phyloP scores from a whole-genome alignment of 768 basidiomycete species.

The Mycena haematopus region DNA sequence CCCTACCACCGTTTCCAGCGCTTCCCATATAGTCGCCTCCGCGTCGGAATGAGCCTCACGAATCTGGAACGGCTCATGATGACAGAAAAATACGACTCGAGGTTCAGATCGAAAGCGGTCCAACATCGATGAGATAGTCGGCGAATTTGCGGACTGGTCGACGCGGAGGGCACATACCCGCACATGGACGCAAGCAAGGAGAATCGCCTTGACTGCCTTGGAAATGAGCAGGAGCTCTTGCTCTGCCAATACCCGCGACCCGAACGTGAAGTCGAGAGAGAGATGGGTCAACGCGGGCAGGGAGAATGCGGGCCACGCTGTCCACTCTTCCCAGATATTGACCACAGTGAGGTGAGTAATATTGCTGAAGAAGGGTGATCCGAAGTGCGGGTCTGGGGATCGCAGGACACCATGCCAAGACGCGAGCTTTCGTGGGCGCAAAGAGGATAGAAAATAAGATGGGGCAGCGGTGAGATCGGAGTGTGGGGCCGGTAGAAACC shows the following conservation, averaged over 20 bases:
- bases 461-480: slow-evolving; percentile 24
- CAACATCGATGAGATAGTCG: slow-evolving; percentile 16
- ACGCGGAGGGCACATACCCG: slow-evolving; percentile 43
- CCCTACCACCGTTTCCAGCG: slow-evolving; percentile 38
- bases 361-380: slow-evolving; percentile 40
- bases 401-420: slow-evolving; percentile 36
- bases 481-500: slow-evolving; percentile 37
- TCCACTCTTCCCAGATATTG: slow-evolving; percentile 53
- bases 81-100: slow-evolving; percentile 45
- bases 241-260: slow-evolving; percentile 34
- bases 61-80: slow-evolving; percentile 46
- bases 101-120: slow-evolving; percentile 36
- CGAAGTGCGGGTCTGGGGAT: slow-evolving; percentile 34
- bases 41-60: slow-evolving; percentile 44
- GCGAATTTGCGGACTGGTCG: slow-evolving; percentile 25
- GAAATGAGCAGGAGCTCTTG: slow-evolving; percentile 31
- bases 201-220: slow-evolving; percentile 32
- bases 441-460: slow-evolving; percentile 31
- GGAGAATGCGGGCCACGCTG: slow-evolving; percentile 40
- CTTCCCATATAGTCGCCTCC: slow-evolving; percentile 43
- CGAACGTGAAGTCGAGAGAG: slow-evolving; percentile 45
- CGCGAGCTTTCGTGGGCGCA: slow-evolving; percentile 41
- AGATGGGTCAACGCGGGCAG: slow-evolving; percentile 43
- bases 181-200: slow-evolving; percentile 34
- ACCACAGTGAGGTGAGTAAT: slow-evolving; percentile 48